These are phyloP conservation scores for Coemansia sp. DNA, from an alignment of 192 early-diverging fungal genomes.

Conservation along the genomic window DNA sequence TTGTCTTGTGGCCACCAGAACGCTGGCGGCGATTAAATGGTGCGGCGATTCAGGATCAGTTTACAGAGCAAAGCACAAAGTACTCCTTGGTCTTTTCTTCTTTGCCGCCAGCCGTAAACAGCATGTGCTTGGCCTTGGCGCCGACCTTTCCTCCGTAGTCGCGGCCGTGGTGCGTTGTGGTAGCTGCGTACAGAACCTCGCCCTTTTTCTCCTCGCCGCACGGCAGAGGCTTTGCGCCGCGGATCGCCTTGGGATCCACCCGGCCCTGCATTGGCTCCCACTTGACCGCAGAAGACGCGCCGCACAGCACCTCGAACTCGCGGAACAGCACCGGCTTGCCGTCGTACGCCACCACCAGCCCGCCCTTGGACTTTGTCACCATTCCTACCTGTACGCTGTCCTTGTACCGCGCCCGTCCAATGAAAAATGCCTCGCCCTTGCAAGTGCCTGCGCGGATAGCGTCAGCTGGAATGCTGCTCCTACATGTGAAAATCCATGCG, in stretches of 20 bases:
- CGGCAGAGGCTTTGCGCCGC: slow-evolving; percentile 24
- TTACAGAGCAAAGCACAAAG: slow-evolving; percentile 56
- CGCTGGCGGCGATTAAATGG: neutral
- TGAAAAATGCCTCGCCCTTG: slow-evolving; percentile 23
- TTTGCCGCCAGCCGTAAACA: slow-evolving; percentile 57
- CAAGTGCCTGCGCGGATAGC: slow-evolving; percentile 32
- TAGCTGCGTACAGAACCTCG: slow-evolving; percentile 54
- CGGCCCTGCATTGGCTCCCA: slow-evolving; percentile 24
- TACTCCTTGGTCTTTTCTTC: slow-evolving; percentile 53
- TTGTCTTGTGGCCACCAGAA: no score
- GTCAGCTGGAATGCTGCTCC: slow-evolving; percentile 15
- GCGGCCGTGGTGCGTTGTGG: slow-evolving; percentile 43
- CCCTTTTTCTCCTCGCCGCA: slow-evolving; percentile 59
- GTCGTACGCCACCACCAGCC: slow-evolving; percentile 30
- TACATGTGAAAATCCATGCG: neutral
- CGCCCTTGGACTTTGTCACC: slow-evolving; percentile 34
- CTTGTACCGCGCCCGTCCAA: slow-evolving; percentile 34
- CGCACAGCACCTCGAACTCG: slow-evolving; percentile 45
- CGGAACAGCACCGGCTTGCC: slow-evolving; percentile 37
- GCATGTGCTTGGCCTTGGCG: slow-evolving; percentile 38
- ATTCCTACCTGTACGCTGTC: slow-evolving; percentile 42
- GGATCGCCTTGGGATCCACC: slow-evolving; percentile 14
- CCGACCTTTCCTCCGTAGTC: slow-evolving; percentile 50
- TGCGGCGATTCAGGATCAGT: neutral
- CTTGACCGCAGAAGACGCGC: slow-evolving; percentile 5